Evolutionary conservation across 2,329 filamentous ascomycete genomes (phyloP).

Genomic region (Coniella vitis): DNA sequence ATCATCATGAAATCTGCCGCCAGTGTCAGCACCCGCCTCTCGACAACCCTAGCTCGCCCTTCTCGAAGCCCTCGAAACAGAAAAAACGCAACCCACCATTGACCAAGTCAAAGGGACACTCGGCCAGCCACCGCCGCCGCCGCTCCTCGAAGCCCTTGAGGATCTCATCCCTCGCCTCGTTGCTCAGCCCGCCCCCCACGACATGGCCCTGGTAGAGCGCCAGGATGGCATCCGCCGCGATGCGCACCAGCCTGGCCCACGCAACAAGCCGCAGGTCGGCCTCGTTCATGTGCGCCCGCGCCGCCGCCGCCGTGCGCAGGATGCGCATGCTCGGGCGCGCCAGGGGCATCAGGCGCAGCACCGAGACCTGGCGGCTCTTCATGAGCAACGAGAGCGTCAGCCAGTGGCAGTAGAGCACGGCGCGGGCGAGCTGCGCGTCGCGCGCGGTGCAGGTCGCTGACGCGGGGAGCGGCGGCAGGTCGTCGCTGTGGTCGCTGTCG

Average conservation of each 20-base stretch:
- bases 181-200: not conserved
- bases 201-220: slow-evolving; percentile 3
- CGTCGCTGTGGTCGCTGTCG: not conserved
- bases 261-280: slow-evolving; percentile 6
- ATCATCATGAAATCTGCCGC: slow-evolving; percentile 9
- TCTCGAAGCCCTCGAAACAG: no score
- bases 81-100: slow-evolving; percentile 14
- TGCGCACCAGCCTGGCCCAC: slow-evolving; percentile 7
- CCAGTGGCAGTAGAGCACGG: slow-evolving; percentile 12
- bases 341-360: not conserved
- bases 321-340: slow-evolving; percentile 5
- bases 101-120: slow-evolving; percentile 12
- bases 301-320: not conserved
- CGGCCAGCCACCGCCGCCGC: slow-evolving; percentile 9
- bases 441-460: no score
- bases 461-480: no score
- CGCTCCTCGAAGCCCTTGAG: slow-evolving; percentile 7
- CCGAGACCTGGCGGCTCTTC: slow-evolving; percentile 1
- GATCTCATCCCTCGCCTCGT: slow-evolving; percentile 7
- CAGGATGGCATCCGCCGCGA: not conserved
- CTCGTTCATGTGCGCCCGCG: not conserved
- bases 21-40: not conserved
- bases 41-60: no score
- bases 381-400: slow-evolving; percentile 2
- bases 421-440: slow-evolving; percentile 5